Conservation (phyloP, 139 green algal genomes). For the Picochlorum sp. region DNA sequence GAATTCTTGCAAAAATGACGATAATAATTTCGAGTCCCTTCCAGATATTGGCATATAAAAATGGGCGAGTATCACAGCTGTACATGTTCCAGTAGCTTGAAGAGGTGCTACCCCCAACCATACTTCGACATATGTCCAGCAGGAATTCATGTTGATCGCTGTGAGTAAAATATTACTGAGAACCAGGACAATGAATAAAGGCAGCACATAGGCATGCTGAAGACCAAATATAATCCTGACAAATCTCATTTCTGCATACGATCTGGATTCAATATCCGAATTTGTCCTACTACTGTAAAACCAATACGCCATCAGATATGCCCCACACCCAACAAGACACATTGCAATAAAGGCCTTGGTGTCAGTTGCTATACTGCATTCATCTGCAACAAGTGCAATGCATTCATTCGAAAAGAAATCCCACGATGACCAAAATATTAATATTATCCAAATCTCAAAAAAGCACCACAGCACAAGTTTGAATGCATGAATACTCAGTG, state of each 20-base stretch:
- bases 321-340: not conserved
- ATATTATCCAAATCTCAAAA: not conserved
- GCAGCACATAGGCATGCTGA: not conserved
- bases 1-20: slow-evolving; percentile 35
- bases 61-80: not conserved
- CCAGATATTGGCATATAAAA: slow-evolving; percentile 14
- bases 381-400: not conserved
- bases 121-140: slow-evolving; percentile 16
- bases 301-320: slow-evolving; percentile 8
- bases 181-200: slow-evolving; percentile 4
- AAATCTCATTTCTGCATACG: slow-evolving; percentile 11
- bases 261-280: slow-evolving; percentile 5
- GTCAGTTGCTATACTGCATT: not conserved
- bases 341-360: not conserved
- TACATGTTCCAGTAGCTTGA: not conserved
- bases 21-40: slow-evolving; percentile 3
- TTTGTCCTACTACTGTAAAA: not conserved
- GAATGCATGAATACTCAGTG: not conserved
- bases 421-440: not conserved
- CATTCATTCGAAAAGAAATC: not conserved
- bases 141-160: slow-evolving; percentile 8
- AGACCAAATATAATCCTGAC: slow-evolving; percentile 12
- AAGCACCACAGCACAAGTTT: slow-evolving; percentile 5
- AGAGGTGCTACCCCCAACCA: slow-evolving; percentile 12
- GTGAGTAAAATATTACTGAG: slow-evolving; percentile 10